These are phyloP conservation scores for Aspergillus saccharolyticus DNA, from an alignment of 495 filamentous ascomycete genomes.

Conservation along the genomic window DNA sequence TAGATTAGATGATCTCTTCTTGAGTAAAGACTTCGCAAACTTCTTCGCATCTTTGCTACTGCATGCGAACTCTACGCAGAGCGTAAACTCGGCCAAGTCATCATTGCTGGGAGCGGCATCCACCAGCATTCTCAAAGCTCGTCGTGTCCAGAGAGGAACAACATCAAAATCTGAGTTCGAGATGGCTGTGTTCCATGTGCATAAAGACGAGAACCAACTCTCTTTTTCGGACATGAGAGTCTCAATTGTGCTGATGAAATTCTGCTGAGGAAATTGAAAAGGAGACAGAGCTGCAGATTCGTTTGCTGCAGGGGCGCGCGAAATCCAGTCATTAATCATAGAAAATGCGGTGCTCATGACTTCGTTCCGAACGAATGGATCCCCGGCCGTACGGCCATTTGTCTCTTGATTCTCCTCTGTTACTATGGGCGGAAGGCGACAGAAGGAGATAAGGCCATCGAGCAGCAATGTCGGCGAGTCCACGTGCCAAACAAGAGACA, in stretches of 20 bases:
- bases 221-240: slow-evolving; percentile 34
- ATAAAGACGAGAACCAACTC: slow-evolving; percentile 42
- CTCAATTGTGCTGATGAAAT: slow-evolving; percentile 32
- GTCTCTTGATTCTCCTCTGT: slow-evolving; percentile 16
- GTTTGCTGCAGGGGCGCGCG: slow-evolving; percentile 1
- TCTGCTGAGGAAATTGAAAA: slow-evolving; percentile 25
- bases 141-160: slow-evolving; percentile 45
- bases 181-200: slow-evolving; percentile 24
- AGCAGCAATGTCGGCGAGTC: slow-evolving; percentile 42
- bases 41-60: slow-evolving; percentile 56
- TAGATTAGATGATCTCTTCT: slow-evolving; percentile 57
- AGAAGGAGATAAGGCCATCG: slow-evolving; percentile 67
- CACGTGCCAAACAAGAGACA: slow-evolving; percentile 48
- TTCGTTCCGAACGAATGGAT: slow-evolving; percentile 46
- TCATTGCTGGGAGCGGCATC: slow-evolving; percentile 35
- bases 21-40: slow-evolving; percentile 66
- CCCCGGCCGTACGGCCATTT: slow-evolving; percentile 34
- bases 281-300: slow-evolving; percentile 17
- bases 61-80: slow-evolving; percentile 63
- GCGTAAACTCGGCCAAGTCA: slow-evolving; percentile 60
- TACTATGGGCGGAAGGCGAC: slow-evolving; percentile 53
- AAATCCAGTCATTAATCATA: slow-evolving; percentile 27
- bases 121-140: slow-evolving; percentile 54
- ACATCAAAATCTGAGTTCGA: slow-evolving; percentile 15
- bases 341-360: slow-evolving; percentile 22